A percentile compares a stretch with the other conserved stretches of the same genome.
These are phyloP conservation scores for Podospora pseudoanserina DNA, from an alignment of 495 filamentous ascomycete species.

Conservation along the genomic window DNA sequence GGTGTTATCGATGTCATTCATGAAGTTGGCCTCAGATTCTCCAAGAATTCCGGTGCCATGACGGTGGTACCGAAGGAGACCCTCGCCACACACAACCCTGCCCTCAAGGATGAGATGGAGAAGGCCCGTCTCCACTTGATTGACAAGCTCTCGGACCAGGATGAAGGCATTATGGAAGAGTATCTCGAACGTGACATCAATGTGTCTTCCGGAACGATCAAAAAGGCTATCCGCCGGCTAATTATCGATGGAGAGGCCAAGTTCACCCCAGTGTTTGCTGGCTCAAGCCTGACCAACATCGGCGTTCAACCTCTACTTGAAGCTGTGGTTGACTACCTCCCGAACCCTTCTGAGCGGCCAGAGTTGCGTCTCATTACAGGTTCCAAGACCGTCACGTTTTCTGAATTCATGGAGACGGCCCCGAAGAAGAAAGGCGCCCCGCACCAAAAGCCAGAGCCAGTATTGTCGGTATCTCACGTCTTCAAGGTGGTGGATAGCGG, in stretches of 20 bases:
- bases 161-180: conserved; percentile 78
- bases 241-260: conserved; percentile 57
- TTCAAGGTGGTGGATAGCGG: conserved; percentile 96
- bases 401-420: conserved; percentile 49
- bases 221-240: conserved; percentile 67
- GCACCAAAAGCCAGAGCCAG: conserved; percentile 45
- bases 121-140: conserved; percentile 73
- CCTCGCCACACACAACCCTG: conserved; percentile 32
- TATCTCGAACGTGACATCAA: conserved; percentile 76
- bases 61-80: conserved; percentile 51
- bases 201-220: conserved; percentile 63
- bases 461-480: conserved; percentile 73
- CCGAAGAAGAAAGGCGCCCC: conserved; percentile 44
- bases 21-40: conserved; percentile 49
- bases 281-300: conserved; percentile 89
- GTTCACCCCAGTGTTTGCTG: conserved; percentile 86
- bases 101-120: conserved; percentile 65
- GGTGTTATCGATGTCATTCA: conserved; percentile 82
- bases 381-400: conserved; percentile 47
- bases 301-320: conserved; percentile 93
- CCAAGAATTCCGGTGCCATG: conserved; percentile 44
- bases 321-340: conserved; percentile 79
- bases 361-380: conserved; percentile 74
- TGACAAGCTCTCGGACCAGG: conserved; percentile 80
- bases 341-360: conserved; percentile 73